Evolutionary conservation across 2,329 filamentous ascomycete species (phyloP), one percentile per base, ranked within the genome.

Genomic region (Epichloe uncinata): DNA sequence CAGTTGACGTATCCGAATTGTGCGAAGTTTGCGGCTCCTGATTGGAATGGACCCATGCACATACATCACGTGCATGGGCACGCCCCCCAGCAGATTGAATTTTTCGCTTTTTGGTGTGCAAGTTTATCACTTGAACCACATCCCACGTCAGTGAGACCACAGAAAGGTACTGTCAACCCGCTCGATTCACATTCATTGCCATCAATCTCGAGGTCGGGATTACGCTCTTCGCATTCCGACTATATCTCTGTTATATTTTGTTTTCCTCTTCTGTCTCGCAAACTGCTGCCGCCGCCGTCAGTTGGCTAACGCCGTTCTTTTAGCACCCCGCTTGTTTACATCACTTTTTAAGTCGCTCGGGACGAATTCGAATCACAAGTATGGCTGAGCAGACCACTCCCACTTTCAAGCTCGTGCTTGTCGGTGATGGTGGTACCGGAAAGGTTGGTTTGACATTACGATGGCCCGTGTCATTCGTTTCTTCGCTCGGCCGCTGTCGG

Each of bases 351-450:
- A n/a, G 38, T 53, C 49, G 48, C 50, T 9, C 54, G 45, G 37
- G 48, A 52, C 52, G 46, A 54, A 51, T 53, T 55, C 59, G 48
- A 55, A 55, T 60, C 60, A 57, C 64, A 62, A 70, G 63, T 64
- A 94, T 93, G 87, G 80, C 85, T 72, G 61, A 65, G 56, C 63
- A 66, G 69, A n/a, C n/a, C n/a, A 69, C 64, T 60, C 88, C 91
- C 60, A 95, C 88, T 71, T 98, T 98, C 85, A 98, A 98, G 87
- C 87, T 98, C 66, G 93, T 98, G 71, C 88, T 98, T 74, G 93
- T 98, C 67, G 93, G 93, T 71, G 93, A 98, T 70, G 93, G 93
- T 74, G 93, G 93, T 81, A 98, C 93, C 66, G 93, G 93, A 77
- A 98, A 98, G 90, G 93, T 94, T 55, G 55, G 65, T 67, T 38